Evolutionary conservation across 495 filamentous ascomycete genomes (phyloP), one percentile per base, ranked within the genome.

Genomic region (Talaromyces proteolyticus): DNA sequence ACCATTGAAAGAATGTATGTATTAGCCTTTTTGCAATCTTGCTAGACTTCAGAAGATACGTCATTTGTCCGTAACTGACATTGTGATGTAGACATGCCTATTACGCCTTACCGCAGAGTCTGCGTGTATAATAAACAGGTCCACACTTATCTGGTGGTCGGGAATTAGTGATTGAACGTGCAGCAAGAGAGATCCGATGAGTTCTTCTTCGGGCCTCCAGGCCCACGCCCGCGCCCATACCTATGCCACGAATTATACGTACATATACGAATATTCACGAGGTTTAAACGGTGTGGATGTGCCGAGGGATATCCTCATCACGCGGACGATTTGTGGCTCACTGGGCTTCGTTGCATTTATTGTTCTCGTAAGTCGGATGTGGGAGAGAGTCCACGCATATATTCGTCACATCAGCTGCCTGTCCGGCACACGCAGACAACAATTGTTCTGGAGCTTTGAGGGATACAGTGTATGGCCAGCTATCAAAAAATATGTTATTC

Each of bases 331-430:
- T 53, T 69, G 71, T 62, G n/a, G n/a, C n/a, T n/a, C n/a, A n/a
- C n/a, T 85, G 26, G 57, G 69, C 4, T 53, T 57, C 4, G 56
- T 85, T 10, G 74, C 73, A 26, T 57, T 78, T 17, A 44, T 70
- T 10, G 59, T 83, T 20, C 72, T 87, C 34, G 60, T 75, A 43
- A 76, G 77, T 41, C 73, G 84, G 29, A 58, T 85, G 12, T 69
- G 78, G n/a, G 72, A 86, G 24, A 73, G 84, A 48, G 77, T 73
- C 55, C 87, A 89, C 59, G 70, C 72, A 12, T 78, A 85, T 44
- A 64, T 93, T 23, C 84, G 92, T 49, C 85, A 84, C 20, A 74
- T 95, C 52, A 70, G 81, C n/a, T 84, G 80, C 39, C 68, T 91
- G 37, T 70, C 75, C 3, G 69, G 73, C 12, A 65, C 60, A 43